phyloP scores from a whole-genome alignment of 495 filamentous ascomycete species.

The Aspergillus egyptiacus region DNA sequence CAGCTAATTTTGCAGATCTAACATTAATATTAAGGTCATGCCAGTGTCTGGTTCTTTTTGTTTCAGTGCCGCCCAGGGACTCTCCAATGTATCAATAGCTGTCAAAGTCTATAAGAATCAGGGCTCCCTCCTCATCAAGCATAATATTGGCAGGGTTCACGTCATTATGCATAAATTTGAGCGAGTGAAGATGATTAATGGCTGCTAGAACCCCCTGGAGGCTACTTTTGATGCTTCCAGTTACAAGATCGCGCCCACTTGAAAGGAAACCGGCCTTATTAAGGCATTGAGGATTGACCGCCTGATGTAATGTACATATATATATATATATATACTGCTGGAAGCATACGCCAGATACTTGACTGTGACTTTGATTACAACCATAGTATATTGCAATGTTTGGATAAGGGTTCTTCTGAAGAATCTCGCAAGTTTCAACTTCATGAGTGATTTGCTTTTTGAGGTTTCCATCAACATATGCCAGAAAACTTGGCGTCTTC shows the following conservation, averaged over 20 bases:
- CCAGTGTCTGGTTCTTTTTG: slow-evolving; percentile 24
- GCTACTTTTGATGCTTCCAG: slow-evolving; percentile 13
- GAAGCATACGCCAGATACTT: slow-evolving; percentile 35
- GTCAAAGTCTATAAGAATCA: slow-evolving; percentile 41
- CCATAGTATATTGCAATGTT: slow-evolving; percentile 35
- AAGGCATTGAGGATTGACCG: slow-evolving; percentile 19
- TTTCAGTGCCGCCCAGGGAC: slow-evolving; percentile 15
- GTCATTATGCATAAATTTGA: slow-evolving; percentile 36
- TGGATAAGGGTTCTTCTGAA: slow-evolving; percentile 32
- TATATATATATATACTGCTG: slow-evolving; percentile 31
- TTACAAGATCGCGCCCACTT: slow-evolving; percentile 16
- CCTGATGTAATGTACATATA: slow-evolving; percentile 27
- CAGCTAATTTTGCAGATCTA: too few relatives aligned
- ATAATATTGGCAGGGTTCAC: slow-evolving; percentile 36
- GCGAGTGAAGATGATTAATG: slow-evolving; percentile 32
- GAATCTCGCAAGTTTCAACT: slow-evolving; percentile 26
- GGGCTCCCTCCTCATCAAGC: slow-evolving; percentile 27
- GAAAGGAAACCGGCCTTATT: slow-evolving; percentile 19
- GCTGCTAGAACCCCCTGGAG: slow-evolving; percentile 27
- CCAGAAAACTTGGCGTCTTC: slow-evolving; percentile 25
- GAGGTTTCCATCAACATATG: slow-evolving; percentile 16
- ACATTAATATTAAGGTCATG: slow-evolving; percentile 8
- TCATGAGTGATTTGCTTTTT: slow-evolving; percentile 20
- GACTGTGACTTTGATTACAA: slow-evolving; percentile 24
- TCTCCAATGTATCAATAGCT: slow-evolving; percentile 24